A percentile compares a stretch with the other conserved stretches of the same genome.
Conservation (phyloP, 805 yeast genomes). For the Metschnikowia hibisci region DNA sequence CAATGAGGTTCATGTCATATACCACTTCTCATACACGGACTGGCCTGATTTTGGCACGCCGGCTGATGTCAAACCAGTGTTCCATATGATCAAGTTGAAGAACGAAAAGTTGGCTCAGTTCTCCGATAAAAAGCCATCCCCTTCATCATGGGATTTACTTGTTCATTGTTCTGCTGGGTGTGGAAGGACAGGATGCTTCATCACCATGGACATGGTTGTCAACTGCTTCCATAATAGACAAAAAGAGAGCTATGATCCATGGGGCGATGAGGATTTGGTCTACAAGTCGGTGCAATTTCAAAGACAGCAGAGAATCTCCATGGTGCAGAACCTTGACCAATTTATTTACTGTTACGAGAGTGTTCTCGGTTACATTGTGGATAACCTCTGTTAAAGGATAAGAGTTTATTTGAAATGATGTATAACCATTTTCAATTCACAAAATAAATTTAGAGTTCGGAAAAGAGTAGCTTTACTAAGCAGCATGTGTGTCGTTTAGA, state of each 20-base stretch:
- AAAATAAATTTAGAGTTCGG: neutral
- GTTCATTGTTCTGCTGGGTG: slow-evolving; percentile 62
- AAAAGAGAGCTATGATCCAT: slow-evolving; percentile 25
- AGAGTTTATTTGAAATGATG: too few species aligned
- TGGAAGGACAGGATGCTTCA: slow-evolving; percentile 54
- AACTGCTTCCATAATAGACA: slow-evolving; percentile 22
- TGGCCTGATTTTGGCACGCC: slow-evolving; percentile 51
- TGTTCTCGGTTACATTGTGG: slow-evolving; percentile 15
- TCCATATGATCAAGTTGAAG: slow-evolving; percentile 32
- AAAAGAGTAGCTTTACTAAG: too few species aligned
- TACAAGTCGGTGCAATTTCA: slow-evolving; percentile 61
- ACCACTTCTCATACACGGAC: slow-evolving; percentile 38
- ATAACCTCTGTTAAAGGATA: slow-evolving; percentile 9
- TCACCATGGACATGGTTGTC: slow-evolving; percentile 41
- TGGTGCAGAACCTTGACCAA: slow-evolving; percentile 82
- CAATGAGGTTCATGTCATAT: slow-evolving; percentile 19
- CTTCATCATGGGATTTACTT: slow-evolving; percentile 21
- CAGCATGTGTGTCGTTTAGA: neutral
- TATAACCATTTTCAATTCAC: neutral
- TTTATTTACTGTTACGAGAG: slow-evolving; percentile 69
- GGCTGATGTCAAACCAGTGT: slow-evolving; percentile 24
- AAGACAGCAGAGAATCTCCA: slow-evolving; percentile 71
- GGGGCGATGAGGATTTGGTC: slow-evolving; percentile 48
- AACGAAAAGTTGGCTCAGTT: slow-evolving; percentile 21
- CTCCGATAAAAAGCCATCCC: neutral